Conservation (phyloP, 345 rosid species). For the Conringia planisiliqua region DNA sequence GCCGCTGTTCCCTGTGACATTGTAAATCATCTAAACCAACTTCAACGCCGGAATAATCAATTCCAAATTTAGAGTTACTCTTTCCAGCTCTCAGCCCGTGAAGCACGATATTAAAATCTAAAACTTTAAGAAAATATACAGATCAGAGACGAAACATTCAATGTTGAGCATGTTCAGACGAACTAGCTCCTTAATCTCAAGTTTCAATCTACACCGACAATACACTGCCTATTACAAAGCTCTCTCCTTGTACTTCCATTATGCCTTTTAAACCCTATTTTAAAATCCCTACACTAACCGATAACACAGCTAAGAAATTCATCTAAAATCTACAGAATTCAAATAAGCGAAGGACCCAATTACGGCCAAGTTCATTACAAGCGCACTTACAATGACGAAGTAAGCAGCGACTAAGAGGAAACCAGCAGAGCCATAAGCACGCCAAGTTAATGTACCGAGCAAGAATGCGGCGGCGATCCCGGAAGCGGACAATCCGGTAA, state of each 20-base stretch:
- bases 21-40: conserved; percentile 27
- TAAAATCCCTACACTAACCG: neutral
- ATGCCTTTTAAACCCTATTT: neutral
- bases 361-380: neutral
- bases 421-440: conserved; percentile 85
- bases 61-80: neutral
- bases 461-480: conserved; percentile 86
- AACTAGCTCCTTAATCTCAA: neutral
- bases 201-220: neutral
- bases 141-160: neutral
- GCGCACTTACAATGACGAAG: conserved; percentile 55
- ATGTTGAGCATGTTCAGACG: neutral
- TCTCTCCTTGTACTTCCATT: neutral
- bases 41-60: conserved; percentile 7
- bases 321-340: neutral
- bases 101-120: neutral
- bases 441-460: conserved; percentile 92
- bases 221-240: neutral
- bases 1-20: conserved; percentile 79
- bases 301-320: neutral
- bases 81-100: neutral
- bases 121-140: neutral
- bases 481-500: conserved; percentile 69
- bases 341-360: neutral
- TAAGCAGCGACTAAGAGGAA: conserved; percentile 82